Base-by-base conservation (phyloP, 495 filamentous ascomycete genomes). In the Xylaria grammica region DNA sequence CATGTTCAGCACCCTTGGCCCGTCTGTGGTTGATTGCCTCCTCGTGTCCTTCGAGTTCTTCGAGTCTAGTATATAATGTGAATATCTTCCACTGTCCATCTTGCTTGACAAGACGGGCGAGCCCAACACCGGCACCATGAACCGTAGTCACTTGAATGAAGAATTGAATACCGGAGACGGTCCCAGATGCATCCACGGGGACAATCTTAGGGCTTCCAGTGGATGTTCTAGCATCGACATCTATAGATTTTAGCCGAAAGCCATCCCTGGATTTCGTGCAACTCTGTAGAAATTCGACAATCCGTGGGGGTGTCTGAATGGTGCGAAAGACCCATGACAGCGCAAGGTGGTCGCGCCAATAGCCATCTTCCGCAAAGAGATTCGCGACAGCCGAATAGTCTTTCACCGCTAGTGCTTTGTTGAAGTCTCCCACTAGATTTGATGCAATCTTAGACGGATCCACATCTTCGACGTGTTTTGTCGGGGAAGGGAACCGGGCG, bases 301-400 rank as follows among this genome's bases (percentile, higher is more conserved):
- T 86, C 3, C 75, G 77, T 7, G 76, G 65, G 1, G 69, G 72
- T 0, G 85, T 82, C 48, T 86, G 81, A 27, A 85, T 58, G 1
- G 87, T 89, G 38, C 77, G 80, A 59, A 85, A 71, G 32, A 83
- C 78, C 85, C 84, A 89, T 34, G 83, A 79, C 4, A 88, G 65
- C 4, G 78, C 81, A 2, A 87, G 74, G 66, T 86, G 84, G 57
- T 88, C 86, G 7, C 86, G 79, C 85, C 86, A 87, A 77, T 83
- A 89, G 11, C 80, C 81, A 30, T 84, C 76, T 8, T 73, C 65
- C 9, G 85, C 75, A 64, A 89, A 88, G 4, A 87, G 70, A 3
- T 60, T 50, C 1, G 70, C 62, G 24, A 76, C 36, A 4, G 65
- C 57, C 8, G 62, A 63, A 20, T 67, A 64, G 50, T 85, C 73